Conservation (phyloP, 768 basidiomycete species). For the Phanerodontia chrysosporium region DNA sequence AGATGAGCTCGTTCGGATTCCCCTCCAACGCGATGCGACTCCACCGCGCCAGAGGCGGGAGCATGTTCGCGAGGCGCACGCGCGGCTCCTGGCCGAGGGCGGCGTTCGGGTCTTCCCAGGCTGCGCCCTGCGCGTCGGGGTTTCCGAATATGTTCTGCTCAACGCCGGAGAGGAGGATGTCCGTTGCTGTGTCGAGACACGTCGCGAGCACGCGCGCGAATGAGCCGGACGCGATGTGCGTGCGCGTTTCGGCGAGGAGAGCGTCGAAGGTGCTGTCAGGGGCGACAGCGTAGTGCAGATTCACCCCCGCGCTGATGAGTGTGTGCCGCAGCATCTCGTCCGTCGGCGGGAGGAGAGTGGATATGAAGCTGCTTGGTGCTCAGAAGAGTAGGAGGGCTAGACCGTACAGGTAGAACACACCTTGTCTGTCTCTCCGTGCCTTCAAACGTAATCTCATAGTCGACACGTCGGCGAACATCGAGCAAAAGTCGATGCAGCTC, state of each 20-base stretch:
- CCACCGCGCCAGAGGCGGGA: conserved; percentile 82
- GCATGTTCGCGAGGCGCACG: conserved; percentile 70
- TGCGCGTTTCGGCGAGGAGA: conserved; percentile 67
- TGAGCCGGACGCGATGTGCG: conserved; percentile 60
- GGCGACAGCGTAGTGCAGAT: conserved; percentile 26
- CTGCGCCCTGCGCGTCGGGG: conserved; percentile 21
- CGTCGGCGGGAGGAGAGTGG: conserved; percentile 73
- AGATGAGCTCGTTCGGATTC: conserved; percentile 76
- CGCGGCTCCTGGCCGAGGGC: conserved; percentile 37
- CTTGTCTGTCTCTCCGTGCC: conserved; percentile 54
- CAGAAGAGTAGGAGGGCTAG: neutral
- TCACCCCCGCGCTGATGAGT: conserved; percentile 59
- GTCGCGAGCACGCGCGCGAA: conserved; percentile 67
- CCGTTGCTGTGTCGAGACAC: conserved; percentile 68
- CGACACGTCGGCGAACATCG: conserved; percentile 75
- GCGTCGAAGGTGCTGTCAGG: conserved; percentile 50
- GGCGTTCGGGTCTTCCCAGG: conserved; percentile 19
- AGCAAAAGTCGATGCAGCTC: conserved; percentile 67
- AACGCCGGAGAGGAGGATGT: conserved; percentile 59
- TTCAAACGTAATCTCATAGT: conserved; percentile 63
- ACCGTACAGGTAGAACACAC: conserved; percentile 30
- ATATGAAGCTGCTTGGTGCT: conserved; percentile 50
- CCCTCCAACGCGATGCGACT: conserved; percentile 62
- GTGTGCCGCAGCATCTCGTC: conserved; percentile 66
- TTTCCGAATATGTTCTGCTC: conserved; percentile 55